A percentile compares a stretch with the other conserved stretches of the same genome.
Evolutionary conservation across 192 early-diverging fungal genomes (phyloP).

Genomic region (Coemansia sp.): DNA sequence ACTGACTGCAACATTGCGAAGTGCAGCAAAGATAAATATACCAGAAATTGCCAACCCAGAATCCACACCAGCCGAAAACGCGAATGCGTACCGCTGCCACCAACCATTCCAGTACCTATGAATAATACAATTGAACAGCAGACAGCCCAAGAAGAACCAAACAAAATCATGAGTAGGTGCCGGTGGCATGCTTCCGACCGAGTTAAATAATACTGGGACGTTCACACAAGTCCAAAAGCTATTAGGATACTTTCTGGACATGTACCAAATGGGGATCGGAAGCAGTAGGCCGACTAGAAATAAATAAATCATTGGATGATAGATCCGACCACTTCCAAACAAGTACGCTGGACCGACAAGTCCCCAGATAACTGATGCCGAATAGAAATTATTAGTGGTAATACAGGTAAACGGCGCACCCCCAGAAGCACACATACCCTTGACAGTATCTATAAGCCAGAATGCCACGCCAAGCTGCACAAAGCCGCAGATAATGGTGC

Average conservation of each 20-base stretch:
- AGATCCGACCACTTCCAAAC: constrained; percentile 64
- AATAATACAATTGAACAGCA: constrained; percentile 67
- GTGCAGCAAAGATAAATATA: constrained; percentile 14
- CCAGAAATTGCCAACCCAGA: constrained; percentile 54
- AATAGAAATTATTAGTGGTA: constrained; percentile 64
- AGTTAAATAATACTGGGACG: constrained; percentile 71
- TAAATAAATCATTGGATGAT: constrained; percentile 56
- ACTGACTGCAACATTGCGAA: not conserved
- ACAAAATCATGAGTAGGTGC: constrained; percentile 52
- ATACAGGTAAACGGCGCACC: constrained; percentile 72
- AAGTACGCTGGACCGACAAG: constrained; percentile 72
- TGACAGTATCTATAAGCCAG: constrained; percentile 66
- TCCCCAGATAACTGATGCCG: constrained; percentile 82
- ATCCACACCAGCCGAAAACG: constrained; percentile 54
- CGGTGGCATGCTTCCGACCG: constrained; percentile 65
- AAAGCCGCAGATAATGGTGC: constrained; percentile 72
- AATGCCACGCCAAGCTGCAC: constrained; percentile 72
- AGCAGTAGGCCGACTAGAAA: constrained; percentile 69
- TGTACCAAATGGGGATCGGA: constrained; percentile 71
- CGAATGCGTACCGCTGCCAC: constrained; percentile 67
- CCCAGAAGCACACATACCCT: constrained; percentile 60
- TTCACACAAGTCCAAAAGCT: constrained; percentile 63
- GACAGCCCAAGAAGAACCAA: too few relatives aligned
- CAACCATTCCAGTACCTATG: constrained; percentile 66
- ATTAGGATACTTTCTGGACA: constrained; percentile 62